Evolutionary conservation across 495 filamentous ascomycete genomes (phyloP).

Genomic region (Xylaria grammica): DNA sequence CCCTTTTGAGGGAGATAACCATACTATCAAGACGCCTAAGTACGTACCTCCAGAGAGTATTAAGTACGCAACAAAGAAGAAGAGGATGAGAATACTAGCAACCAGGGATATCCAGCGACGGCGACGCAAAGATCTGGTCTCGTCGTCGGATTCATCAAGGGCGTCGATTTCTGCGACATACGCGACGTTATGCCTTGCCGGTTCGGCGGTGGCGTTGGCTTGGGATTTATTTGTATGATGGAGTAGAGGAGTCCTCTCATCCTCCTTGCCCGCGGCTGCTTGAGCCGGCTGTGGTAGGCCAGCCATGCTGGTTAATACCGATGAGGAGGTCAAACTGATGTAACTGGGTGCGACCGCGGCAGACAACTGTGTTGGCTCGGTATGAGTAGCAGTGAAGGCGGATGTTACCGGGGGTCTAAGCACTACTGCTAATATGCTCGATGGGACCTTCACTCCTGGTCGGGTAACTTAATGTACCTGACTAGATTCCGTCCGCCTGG

Average conservation of each 20-base stretch:
- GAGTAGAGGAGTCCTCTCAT: slow-evolving; percentile 23
- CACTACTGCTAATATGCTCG: not conserved
- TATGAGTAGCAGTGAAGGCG: not conserved
- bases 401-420: not conserved
- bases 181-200: slow-evolving; percentile 9
- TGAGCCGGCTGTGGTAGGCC: slow-evolving; percentile 2
- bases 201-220: not conserved
- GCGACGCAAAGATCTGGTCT: slow-evolving; percentile 31
- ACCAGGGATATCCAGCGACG: slow-evolving; percentile 41
- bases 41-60: slow-evolving; percentile 38
- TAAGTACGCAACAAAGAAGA: slow-evolving; percentile 35
- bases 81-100: slow-evolving; percentile 32
- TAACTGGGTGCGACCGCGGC: not conserved
- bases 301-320: slow-evolving; percentile 15
- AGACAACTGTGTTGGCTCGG: slow-evolving; percentile 1
- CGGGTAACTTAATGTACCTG: not conserved
- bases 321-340: not conserved
- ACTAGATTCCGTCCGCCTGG: not conserved
- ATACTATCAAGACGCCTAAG: not conserved
- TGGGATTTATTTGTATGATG: not conserved
- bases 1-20: not conserved
- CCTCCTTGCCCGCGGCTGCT: not conserved
- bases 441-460: not conserved
- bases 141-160: slow-evolving; percentile 16
- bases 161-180: slow-evolving; percentile 19